These are phyloP conservation scores for Neolentinus lepideus DNA, from an alignment of 1,284 basidiomycete species.

Conservation along the genomic window DNA sequence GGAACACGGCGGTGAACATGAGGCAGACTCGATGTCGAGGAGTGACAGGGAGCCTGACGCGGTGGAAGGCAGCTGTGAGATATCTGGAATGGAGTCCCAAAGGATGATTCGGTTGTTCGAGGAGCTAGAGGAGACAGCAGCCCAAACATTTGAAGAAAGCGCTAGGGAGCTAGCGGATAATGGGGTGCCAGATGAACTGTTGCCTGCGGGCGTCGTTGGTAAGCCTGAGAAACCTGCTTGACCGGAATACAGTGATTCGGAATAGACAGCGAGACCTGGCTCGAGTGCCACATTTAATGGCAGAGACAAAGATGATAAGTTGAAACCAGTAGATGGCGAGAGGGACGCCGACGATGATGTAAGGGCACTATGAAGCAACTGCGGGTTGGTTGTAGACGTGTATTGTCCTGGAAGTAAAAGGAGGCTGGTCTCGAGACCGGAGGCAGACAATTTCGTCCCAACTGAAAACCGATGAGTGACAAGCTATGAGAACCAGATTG, in stretches of 20 bases:
- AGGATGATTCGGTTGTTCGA: conserved; percentile 47
- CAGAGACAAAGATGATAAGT: conserved; percentile 38
- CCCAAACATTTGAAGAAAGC: conserved; percentile 62
- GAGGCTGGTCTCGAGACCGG: conserved; percentile 42
- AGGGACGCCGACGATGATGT: conserved; percentile 55
- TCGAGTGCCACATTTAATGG: conserved; percentile 59
- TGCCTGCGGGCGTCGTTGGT: conserved; percentile 38
- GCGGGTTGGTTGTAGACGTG: conserved; percentile 58
- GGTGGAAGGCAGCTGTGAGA: conserved; percentile 51
- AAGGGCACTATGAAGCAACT: conserved; percentile 59
- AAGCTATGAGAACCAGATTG: conserved; percentile 3
- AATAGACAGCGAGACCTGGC: conserved; percentile 58
- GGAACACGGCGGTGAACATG: conserved; percentile 68
- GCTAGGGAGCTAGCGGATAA: conserved; percentile 50
- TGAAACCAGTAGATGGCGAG: conserved; percentile 54
- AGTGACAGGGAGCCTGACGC: conserved; percentile 43
- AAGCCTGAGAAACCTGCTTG: conserved; percentile 50
- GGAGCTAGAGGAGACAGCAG: conserved; percentile 45
- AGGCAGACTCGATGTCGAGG: conserved; percentile 58
- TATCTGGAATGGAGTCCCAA: conserved; percentile 75
- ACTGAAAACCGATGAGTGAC: conserved; percentile 33
- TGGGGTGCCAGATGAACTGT: conserved; percentile 43
- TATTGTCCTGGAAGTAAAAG: conserved; percentile 72
- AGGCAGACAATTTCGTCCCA: conserved; percentile 52
- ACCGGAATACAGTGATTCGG: conserved; percentile 54